Base-by-base conservation (phyloP, 2,329 filamentous ascomycete species). In the Pseudogymnoascus sp. region DNA sequence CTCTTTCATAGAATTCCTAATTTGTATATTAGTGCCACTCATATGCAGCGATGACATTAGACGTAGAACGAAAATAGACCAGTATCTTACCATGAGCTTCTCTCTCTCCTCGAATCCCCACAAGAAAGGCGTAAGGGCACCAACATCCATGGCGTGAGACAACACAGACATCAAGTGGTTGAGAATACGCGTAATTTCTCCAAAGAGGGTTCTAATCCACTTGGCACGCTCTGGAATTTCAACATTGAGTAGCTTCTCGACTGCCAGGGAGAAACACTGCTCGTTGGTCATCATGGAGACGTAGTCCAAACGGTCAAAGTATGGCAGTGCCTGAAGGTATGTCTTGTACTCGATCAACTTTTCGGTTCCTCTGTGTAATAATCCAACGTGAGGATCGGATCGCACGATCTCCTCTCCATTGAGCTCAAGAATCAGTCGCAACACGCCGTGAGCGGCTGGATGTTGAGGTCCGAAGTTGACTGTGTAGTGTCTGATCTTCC, bases 281-380 rank as follows among this genome's bases (percentile, higher is more conserved):
- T 99, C 95, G 78, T 99, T 99, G 73, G 95, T 99, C 95, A 99
- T 99, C 96, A 99, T 99, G 73, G 92, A 97, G 71, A 97, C 93
- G 78, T 99, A 99, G 79, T 99, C 95, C 77, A 99, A 83, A 71
- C 95, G 91, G 80, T 99, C 95, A 76, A 99, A 99, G 82, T 99
- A 99, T 64, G 95, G 95, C 74, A 99, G 82, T 64, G 95, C 95
- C 82, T 99, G 95, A 74, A 97, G 85, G 75, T 99, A 99, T 71
- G 93, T 96, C 84, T 96, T 97, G 85, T 99, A 99, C 83, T 99
- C 95, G 79, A 97, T 97, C 79, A 99, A 86, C 85, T 99, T 99
- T 84, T 99, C 95, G 67, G 95, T 99, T 70, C 95, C 95, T 72
- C 95, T 87, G 78, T 99, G 95, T 73, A 99, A 85, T 77, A 99